Percentiles rank a stretch among this genome's conserved stretches.
These are phyloP conservation scores for Phytophthora capsici DNA, from an alignment of 352 stramenopile genomes.

Conservation along the genomic window DNA sequence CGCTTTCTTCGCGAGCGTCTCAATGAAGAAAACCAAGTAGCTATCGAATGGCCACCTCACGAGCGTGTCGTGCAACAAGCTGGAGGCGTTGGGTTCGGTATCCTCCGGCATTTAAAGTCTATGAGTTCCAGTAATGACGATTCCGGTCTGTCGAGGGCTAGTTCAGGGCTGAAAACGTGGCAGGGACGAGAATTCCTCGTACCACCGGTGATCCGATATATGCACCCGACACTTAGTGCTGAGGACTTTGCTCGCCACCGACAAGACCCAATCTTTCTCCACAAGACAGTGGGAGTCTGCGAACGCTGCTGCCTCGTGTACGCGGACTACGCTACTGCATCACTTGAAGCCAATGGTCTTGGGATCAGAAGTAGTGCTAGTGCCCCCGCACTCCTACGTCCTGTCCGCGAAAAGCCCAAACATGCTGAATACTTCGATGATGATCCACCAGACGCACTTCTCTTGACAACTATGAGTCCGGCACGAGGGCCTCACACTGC, in stretches of 20 bases:
- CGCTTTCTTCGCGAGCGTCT: conserved; percentile 57
- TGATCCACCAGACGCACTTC: conserved; percentile 48
- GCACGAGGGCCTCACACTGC: not conserved
- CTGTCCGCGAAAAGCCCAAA: conserved; percentile 59
- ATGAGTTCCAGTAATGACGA: conserved; percentile 21
- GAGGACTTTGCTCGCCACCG: conserved; percentile 91
- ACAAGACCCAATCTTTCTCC: conserved; percentile 94
- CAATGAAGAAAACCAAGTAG: conserved; percentile 50
- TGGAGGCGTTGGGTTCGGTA: conserved; percentile 94
- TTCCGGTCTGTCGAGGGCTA: conserved; percentile 3
- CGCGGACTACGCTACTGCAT: conserved; percentile 83
- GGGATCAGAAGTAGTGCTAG: conserved; percentile 41
- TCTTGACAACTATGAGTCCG: conserved; percentile 16
- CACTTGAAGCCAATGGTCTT: conserved; percentile 77
- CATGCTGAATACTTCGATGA: conserved; percentile 40
- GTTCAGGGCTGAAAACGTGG: conserved; percentile 16
- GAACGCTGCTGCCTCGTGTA: conserved; percentile 95
- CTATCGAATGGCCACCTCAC: conserved; percentile 92
- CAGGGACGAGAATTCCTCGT: conserved; percentile 73
- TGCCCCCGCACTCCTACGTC: conserved; percentile 71
- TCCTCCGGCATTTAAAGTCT: conserved; percentile 43
- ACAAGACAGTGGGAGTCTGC: conserved; percentile 92
- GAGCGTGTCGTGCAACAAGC: conserved; percentile 87
- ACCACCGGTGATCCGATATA: conserved; percentile 91
- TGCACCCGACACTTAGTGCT: conserved; percentile 87